These are phyloP conservation scores for Helianthus tuberosus DNA, from an alignment of 129 eudicot genomes.

Conservation along the genomic window DNA sequence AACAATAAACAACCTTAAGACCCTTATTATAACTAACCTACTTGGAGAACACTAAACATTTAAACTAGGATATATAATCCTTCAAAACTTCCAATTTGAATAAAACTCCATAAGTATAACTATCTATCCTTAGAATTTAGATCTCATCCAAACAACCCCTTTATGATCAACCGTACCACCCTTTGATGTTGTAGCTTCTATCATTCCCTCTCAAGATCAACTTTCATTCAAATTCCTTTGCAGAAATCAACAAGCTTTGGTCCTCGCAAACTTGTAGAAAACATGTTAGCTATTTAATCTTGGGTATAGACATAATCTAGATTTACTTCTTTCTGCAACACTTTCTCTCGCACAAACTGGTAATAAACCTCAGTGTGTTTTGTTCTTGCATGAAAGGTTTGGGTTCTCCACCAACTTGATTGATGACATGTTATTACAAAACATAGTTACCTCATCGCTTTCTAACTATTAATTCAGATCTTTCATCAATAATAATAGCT, in stretches of 20 bases:
- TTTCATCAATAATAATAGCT: no score
- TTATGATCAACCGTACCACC: background rate
- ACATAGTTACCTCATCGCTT: background rate
- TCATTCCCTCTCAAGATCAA: background rate
- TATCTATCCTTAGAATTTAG: no score
- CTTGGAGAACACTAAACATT: no score
- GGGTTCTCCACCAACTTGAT: background rate
- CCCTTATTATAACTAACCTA: no score
- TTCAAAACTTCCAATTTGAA: no score
- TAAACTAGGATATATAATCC: no score
- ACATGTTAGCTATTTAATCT: background rate
- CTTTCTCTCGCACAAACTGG: background rate
- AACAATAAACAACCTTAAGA: no score
- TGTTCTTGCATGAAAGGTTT: background rate
- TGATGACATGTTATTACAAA: background rate
- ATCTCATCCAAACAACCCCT: no score
- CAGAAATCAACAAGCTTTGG: background rate
- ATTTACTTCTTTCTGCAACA: background rate
- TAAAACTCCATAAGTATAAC: no score
- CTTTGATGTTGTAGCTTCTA: background rate
- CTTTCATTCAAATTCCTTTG: background rate
- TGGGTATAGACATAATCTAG: background rate
- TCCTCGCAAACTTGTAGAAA: background rate
- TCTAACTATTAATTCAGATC: background rate
- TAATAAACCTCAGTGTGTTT: background rate